Percentiles rank a stretch among this genome's conserved stretches.
These are phyloP conservation scores for Euphorbia pulcherrima DNA, from an alignment of 345 rosid genomes.

Conservation along the genomic window DNA sequence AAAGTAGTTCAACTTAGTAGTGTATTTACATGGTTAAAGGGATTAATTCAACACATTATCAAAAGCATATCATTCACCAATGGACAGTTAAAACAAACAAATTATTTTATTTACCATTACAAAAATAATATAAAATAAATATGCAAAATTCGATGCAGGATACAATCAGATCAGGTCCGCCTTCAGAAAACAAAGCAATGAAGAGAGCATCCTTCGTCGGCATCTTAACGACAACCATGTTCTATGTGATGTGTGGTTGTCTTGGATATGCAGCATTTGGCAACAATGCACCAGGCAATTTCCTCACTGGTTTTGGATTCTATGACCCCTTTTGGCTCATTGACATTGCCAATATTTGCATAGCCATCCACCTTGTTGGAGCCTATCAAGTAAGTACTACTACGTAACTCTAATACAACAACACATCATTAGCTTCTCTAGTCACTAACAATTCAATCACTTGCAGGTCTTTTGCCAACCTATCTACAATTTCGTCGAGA, in stretches of 20 bases:
- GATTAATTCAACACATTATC: no score
- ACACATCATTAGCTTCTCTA: no score
- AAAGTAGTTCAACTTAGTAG: no score
- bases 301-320: slow-evolving; percentile 87
- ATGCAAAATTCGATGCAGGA: slow-evolving; percentile 12
- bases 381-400: slow-evolving; percentile 69
- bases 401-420: not conserved
- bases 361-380: slow-evolving; percentile 71
- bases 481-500: slow-evolving; percentile 58
- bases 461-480: slow-evolving; percentile 76
- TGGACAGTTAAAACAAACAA: no score
- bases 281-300: slow-evolving; percentile 74
- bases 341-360: slow-evolving; percentile 79
- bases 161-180: slow-evolving; percentile 23
- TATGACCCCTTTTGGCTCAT: slow-evolving; percentile 81
- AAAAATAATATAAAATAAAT: no score
- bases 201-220: slow-evolving; percentile 34
- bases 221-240: slow-evolving; percentile 47
- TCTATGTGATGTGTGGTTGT: slow-evolving; percentile 72
- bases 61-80: no score
- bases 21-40: no score
- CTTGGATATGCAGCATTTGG: slow-evolving; percentile 89
- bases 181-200: slow-evolving; percentile 27
- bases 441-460: not conserved
- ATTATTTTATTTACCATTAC: not conserved